Evolutionary conservation across 139 green algal species (phyloP), one percentile per base, ranked within the genome.

Genomic region (Pseudopediastrum boryanum): DNA sequence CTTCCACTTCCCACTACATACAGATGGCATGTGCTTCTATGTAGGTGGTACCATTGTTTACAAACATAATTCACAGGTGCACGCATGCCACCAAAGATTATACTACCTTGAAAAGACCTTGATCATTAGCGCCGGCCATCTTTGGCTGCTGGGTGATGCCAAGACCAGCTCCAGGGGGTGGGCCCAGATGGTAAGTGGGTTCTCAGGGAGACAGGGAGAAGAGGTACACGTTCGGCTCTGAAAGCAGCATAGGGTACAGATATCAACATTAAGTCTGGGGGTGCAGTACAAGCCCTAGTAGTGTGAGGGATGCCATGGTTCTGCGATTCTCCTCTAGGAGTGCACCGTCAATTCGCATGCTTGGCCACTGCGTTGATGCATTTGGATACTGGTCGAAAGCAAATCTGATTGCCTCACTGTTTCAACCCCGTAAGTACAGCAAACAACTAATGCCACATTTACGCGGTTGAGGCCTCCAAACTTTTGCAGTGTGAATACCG

Each of bases 111-210:
- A n/a, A 41, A 78, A 78, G 27, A 78, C 8, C 39, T 78, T 70
- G 71, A 78, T 59, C 54, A 70, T 41, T 9, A 78, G 48, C 1
- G 36, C 27, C n/a, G 71, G 71, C 71, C 71, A 78, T 39, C 65
- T 54, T 56, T 69, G 71, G 23, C 46, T 78, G 71, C 54, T 78
- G 54, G 4, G 68, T n/a, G 71, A 70, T n/a, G 38, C 58, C 1
- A 78, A 41, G 2, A 16, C 38, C 29, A 78, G 27, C 16, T 68
- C 54, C 25, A 70, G 54, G 13, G 71, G 71, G 2, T 13, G 8
- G 41, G 68, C 71, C 71, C 71, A 78, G 39, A 70, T 56, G 19
- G 69, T 41, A 16, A 54, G 54, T 48, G 56, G 29, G 39, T 78
- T 56, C 25, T 70, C 71, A 46, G 71, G 38, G 39, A 70, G 71